Conservation (phyloP, 129 eudicot species). For the Silybum marianum region DNA sequence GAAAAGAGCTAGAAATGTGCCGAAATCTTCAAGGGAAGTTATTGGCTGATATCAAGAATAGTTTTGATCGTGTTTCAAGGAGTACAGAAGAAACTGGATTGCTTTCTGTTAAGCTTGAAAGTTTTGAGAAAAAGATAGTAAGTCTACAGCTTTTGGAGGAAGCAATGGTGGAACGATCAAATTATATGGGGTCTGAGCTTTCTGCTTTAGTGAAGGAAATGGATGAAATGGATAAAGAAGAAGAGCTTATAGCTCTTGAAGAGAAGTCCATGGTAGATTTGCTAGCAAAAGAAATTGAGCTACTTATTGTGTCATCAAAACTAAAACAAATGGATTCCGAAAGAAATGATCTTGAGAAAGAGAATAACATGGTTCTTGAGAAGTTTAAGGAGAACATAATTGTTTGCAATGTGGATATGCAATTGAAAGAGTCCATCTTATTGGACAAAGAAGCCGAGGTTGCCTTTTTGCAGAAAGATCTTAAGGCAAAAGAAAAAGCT, state of each 20-base stretch:
- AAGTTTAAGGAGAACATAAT: conserved; percentile 41
- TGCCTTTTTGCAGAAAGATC: conserved; percentile 32
- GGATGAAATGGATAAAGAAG: conserved; percentile 55
- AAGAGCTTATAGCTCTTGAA: conserved; percentile 43
- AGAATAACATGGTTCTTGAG: conserved; percentile 43
- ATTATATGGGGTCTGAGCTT: conserved; percentile 66
- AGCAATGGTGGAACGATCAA: conserved; percentile 69
- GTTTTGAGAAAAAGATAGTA: conserved; percentile 61
- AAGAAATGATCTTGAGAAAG: conserved; percentile 39
- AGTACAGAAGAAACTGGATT: conserved; percentile 62
- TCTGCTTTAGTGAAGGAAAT: conserved; percentile 59
- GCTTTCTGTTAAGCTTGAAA: conserved; percentile 48
- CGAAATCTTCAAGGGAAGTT: conserved; percentile 66
- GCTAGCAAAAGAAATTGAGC: conserved; percentile 61
- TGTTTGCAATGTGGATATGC: conserved; percentile 34
- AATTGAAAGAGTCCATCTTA: conserved; percentile 46
- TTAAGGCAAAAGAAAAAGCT: conserved; percentile 43
- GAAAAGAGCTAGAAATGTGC: conserved; percentile 72
- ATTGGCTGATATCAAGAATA: conserved; percentile 64
- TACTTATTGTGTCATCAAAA: conserved; percentile 52
- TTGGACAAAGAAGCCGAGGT: conserved; percentile 42
- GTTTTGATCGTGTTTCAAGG: conserved; percentile 68
- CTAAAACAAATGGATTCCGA: conserved; percentile 43
- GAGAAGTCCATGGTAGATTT: conserved; percentile 52
- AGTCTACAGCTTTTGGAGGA: conserved; percentile 71